Conservation (phyloP, 2,329 filamentous ascomycete genomes). For the Botrytis deweyae region DNA sequence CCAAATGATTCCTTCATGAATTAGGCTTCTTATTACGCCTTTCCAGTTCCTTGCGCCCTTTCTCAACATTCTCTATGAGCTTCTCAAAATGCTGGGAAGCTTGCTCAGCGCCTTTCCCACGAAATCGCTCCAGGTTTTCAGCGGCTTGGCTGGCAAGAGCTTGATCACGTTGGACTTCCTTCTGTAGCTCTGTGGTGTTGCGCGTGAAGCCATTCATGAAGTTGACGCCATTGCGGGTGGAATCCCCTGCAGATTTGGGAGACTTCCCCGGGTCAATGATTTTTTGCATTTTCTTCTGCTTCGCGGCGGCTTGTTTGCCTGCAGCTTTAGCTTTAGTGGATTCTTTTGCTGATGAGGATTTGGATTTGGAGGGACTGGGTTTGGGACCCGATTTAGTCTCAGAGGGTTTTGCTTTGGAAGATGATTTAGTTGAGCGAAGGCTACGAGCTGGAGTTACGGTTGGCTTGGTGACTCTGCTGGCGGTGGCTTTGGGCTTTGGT, state of each 20-base stretch:
- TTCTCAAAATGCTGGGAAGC: background rate
- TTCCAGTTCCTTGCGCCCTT: background rate
- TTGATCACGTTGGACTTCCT: background rate
- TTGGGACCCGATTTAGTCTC: background rate
- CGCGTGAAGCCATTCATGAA: background rate
- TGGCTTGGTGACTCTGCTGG: background rate
- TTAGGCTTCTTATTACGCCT: background rate
- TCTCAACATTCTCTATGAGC: conserved; percentile 4
- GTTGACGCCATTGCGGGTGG: background rate
- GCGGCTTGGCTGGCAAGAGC: background rate
- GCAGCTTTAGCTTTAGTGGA: background rate
- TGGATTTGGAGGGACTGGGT: background rate
- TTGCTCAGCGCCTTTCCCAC: background rate
- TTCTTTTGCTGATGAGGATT: background rate
- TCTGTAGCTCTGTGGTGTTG: background rate
- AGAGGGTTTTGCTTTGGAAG: background rate
- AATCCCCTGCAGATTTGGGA: too few relatives aligned
- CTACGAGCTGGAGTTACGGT: background rate
- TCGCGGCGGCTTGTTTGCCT: background rate
- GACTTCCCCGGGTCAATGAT: background rate
- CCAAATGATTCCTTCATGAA: background rate
- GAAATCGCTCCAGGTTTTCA: background rate
- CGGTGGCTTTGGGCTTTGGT: background rate
- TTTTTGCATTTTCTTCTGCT: background rate
- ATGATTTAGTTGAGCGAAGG: background rate